Conservation (phyloP, 2,329 filamentous ascomycete species). For the Aspergillus terreus region DNA sequence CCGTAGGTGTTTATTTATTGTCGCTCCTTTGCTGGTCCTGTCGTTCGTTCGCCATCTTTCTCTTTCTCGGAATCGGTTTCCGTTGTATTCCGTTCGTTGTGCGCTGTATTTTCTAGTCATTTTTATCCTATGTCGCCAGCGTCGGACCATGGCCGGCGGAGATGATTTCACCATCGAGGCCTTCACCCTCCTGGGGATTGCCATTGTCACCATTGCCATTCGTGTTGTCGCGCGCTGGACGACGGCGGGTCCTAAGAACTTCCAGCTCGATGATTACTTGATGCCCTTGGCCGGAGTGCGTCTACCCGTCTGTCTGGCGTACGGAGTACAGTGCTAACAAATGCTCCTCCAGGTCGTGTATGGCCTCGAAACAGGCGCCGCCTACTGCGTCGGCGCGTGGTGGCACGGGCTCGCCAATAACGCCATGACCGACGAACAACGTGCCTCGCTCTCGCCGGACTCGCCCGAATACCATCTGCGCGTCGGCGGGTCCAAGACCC, state of each 20-base stretch:
- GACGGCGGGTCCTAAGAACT: constrained; percentile 47
- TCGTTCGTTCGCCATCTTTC: too few relatives aligned
- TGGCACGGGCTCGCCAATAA: constrained; percentile 56
- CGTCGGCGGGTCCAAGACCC: constrained; percentile 52
- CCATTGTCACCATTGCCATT: constrained; percentile 48
- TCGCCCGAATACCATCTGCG: constrained; percentile 48
- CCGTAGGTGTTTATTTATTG: background rate
- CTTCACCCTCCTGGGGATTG: constrained; percentile 51
- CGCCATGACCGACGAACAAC: constrained; percentile 51
- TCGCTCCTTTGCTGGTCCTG: too few relatives aligned
- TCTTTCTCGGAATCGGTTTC: background rate
- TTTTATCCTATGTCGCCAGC: background rate
- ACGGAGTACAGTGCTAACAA: background rate
- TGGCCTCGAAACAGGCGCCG: constrained; percentile 47
- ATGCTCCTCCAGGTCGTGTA: constrained; percentile 46
- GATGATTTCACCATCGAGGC: constrained; percentile 43
- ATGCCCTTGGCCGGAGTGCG: constrained; percentile 52
- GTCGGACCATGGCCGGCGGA: constrained; percentile 11
- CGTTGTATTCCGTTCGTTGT: background rate
- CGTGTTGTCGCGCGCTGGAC: constrained; percentile 50
- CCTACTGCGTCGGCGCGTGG: constrained; percentile 48
- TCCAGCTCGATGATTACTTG: constrained; percentile 58
- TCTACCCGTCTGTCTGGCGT: background rate
- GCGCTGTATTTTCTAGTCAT: background rate
- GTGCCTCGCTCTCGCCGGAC: constrained; percentile 41